Evolutionary conservation across 352 stramenopile genomes (phyloP), one percentile per base, ranked within the genome.

Genomic region (Phytophthora crassamura): DNA sequence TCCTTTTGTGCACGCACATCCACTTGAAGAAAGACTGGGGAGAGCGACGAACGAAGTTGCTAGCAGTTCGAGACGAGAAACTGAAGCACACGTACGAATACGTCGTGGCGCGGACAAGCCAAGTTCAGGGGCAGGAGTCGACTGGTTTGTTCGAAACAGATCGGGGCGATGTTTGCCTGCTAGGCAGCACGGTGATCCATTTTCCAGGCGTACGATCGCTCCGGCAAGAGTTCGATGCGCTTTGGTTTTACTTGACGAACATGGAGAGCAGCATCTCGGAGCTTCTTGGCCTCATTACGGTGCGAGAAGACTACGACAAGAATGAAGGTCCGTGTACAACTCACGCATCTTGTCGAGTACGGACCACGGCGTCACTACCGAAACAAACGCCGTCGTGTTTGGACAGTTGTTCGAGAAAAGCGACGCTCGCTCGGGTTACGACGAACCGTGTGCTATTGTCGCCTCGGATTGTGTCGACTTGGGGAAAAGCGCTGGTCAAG

Each of bases 191-290:
- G 1, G 40, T 67, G 16, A 74, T 74, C 20, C 69, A 67, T 46
- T 73, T 84, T 16, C 47, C 52, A 8, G 65, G 63, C 1, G 65
- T 79, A 4, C 7, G 74, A 34, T 80, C 63, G 16, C 54, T 80
- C 12, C 48, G 64, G 39, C 57, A 74, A 30, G 76, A 78, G 25
- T 80, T 59, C 32, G 60, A 82, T 7, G 76, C 74, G 11, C 50
- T 73, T 8, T 67, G 66, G 33, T 78, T 72, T 50, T 78, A 72
- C 38, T 56, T 78, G 12, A 68, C 59, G 49, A 82, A 82, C 55
- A 69, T 84, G 48, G 76, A 84, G 57, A 82, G 82, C 56, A 74
- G 60, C 32, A 71, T 82, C 28, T 74, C 76, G 7, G 76, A 85
- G 43, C 16, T 45, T 9, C 35, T 72, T 1, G 63, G 63, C 0